Evolutionary conservation across 2,329 filamentous ascomycete species (phyloP).

Genomic region (Periglandula ipomoeae): DNA sequence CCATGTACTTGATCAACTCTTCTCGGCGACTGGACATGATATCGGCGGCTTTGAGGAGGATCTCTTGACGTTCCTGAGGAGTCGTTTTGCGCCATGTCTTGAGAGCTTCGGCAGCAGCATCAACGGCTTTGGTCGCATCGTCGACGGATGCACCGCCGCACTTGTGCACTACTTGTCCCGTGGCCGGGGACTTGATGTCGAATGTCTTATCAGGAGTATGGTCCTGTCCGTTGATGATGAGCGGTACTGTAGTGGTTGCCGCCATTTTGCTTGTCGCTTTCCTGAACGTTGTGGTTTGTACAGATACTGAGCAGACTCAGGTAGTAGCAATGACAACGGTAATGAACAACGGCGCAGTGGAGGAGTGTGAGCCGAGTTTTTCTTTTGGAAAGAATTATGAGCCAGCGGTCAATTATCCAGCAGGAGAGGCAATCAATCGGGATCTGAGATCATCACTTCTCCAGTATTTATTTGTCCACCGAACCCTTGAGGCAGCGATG

Average conservation of each 20-base stretch:
- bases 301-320: background rate
- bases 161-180: constrained; percentile 41
- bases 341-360: too few relatives aligned
- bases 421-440: too few relatives aligned
- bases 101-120: constrained; percentile 56
- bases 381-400: too few relatives aligned
- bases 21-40: constrained; percentile 49
- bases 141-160: constrained; percentile 47
- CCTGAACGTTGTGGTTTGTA: background rate
- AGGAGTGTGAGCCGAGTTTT: too few relatives aligned
- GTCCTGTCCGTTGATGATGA: constrained; percentile 36
- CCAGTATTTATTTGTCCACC: background rate
- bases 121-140: constrained; percentile 43
- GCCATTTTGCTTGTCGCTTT: background rate
- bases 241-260: constrained; percentile 20
- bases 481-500: background rate
- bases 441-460: background rate
- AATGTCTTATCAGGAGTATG: constrained; percentile 38
- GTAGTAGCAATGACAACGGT: too few relatives aligned
- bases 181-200: constrained; percentile 47
- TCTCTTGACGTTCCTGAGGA: constrained; percentile 52
- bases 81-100: constrained; percentile 58
- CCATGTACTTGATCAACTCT: constrained; percentile 53
- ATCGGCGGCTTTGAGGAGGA: constrained; percentile 61
- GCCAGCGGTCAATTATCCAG: too few relatives aligned